Base-by-base conservation (phyloP, 2,329 filamentous ascomycete species). In the Colletotrichum echinochloae region DNA sequence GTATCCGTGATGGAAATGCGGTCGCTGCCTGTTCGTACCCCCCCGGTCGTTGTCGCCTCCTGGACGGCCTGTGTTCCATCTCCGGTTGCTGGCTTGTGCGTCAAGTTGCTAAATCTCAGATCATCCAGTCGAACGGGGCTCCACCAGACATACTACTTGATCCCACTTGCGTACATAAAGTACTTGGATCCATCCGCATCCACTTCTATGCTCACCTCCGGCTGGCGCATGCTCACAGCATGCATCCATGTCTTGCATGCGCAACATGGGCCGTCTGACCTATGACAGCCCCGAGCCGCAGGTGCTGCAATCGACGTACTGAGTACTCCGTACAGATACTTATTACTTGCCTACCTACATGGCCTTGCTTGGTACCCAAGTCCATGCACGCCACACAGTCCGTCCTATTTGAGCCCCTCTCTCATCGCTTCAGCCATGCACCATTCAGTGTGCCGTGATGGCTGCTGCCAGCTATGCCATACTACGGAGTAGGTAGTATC, bases 301-400 rank as follows among this genome's bases (percentile, higher is more conserved):
- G 65, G 67, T 57, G 64, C 64, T 52, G 57, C 61, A 52, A 52
- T 63, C 35, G 26, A 67, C 26, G 28, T 67, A 41, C 33, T 61
- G 56, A 35, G 41, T 56, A 39, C 56, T 11, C 11, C 16, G 18
- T 20, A 41, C 39, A 3, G 16, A 20, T 41, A n/a, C 18, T n/a
- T 6, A 44, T n/a, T n/a, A n/a, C n/a, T n/a, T n/a, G n/a, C n/a
- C n/a, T n/a, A n/a, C n/a, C 20, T 23, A 28, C 63, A 66, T 66
- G 56, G 49, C 63, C 56, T 70, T 49, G 48, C 39, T 66, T 66
- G 61, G 26, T 30, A 51, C 49, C 49, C 23, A 11, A 66, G 56
- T 52, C 51, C 57, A 62, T 57, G 52, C 57, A 67, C 67, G 67
- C 67, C 64, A 70, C 64, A 70, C 67, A 51, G 39, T 39, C 28